These are phyloP conservation scores for Nothomitra cinnamomea DNA, from an alignment of 2,329 filamentous ascomycete species.

Conservation along the genomic window DNA sequence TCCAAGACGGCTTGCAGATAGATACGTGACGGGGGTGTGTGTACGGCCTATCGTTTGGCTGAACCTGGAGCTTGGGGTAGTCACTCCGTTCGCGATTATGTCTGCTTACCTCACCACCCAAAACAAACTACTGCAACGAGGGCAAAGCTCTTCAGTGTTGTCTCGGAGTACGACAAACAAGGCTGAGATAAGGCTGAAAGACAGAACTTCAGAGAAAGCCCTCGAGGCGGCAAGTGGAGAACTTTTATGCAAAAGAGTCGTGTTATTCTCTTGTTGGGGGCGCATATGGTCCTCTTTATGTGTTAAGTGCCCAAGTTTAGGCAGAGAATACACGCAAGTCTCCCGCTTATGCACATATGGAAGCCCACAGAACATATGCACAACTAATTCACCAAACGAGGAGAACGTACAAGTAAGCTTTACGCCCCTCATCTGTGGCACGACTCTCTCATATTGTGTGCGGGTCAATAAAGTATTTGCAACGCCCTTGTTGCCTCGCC, in stretches of 20 bases:
- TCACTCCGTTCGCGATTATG: background rate
- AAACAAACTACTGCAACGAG: conserved; percentile 1
- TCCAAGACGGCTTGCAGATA: conserved; percentile 1
- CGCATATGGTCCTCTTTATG: background rate
- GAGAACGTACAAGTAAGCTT: background rate
- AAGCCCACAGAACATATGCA: too few relatives aligned
- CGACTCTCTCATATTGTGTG: background rate
- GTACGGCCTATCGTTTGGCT: background rate
- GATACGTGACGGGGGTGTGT: background rate
- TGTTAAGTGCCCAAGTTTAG: background rate
- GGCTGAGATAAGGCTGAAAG: too few relatives aligned
- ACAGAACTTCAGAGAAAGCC: too few relatives aligned
- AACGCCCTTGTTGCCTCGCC: background rate
- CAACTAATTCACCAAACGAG: too few relatives aligned
- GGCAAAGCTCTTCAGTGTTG: too few relatives aligned
- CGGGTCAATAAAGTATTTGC: too few relatives aligned
- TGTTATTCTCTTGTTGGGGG: background rate
- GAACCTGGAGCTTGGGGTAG: background rate
- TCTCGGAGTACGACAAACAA: background rate
- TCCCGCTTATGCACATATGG: too few relatives aligned
- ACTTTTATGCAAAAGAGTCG: too few relatives aligned
- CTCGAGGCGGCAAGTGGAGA: too few relatives aligned
- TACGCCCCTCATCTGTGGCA: background rate
- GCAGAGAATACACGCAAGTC: background rate
- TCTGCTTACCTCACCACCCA: conserved; percentile 3